These are phyloP conservation scores for Tuctoria greenei DNA, from an alignment of 176 grass and related monocot species.

Conservation along the genomic window DNA sequence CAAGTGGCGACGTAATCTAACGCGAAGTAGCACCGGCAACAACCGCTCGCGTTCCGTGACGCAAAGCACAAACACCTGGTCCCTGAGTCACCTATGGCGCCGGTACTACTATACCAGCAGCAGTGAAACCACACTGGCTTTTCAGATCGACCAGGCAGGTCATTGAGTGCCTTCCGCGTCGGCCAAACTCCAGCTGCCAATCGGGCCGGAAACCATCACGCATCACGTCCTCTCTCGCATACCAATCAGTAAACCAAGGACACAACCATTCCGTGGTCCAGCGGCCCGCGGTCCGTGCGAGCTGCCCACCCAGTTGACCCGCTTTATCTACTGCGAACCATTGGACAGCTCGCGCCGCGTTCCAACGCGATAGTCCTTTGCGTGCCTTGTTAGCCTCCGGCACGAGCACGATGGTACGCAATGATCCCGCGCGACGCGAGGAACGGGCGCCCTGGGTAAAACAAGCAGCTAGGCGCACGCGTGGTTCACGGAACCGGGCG, in stretches of 20 bases:
- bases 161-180: too few relatives aligned
- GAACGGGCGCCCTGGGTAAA: too few relatives aligned
- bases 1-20: not conserved
- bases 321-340: not conserved
- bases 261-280: not conserved
- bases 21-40: not conserved
- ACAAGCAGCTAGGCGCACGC: not conserved
- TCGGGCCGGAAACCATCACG: too few relatives aligned
- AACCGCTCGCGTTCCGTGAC: not conserved
- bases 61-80: not conserved
- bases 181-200: too few relatives aligned
- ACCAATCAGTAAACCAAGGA: too few relatives aligned
- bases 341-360: not conserved
- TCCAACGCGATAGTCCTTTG: not conserved
- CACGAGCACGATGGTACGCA: not conserved
- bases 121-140: too few relatives aligned
- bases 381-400: constrained; percentile 12
- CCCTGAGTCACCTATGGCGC: too few relatives aligned
- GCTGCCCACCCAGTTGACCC: not conserved
- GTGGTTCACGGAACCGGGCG: not conserved
- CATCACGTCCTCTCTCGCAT: too few relatives aligned
- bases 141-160: too few relatives aligned
- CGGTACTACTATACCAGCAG: too few relatives aligned
- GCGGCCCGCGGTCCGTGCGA: not conserved
- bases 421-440: not conserved